Evolutionary conservation across 2,329 filamentous ascomycete genomes (phyloP), one percentile per base, ranked within the genome.

Genomic region (Decorospora gaudefroyi): DNA sequence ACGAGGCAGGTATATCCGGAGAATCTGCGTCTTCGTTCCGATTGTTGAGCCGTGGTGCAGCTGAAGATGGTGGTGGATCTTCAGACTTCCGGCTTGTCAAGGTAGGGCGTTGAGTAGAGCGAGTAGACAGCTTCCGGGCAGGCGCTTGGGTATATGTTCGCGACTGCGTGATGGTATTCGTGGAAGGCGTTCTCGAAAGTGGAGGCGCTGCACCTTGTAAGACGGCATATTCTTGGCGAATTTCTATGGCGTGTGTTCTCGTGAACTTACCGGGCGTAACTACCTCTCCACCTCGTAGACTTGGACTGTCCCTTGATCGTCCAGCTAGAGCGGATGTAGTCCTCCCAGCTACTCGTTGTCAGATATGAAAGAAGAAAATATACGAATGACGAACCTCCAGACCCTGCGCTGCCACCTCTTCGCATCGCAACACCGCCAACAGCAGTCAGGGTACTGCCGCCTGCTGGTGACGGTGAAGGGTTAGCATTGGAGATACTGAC

Each of bases 401-500:
- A 63, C 22, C 57, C 64, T 40, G 71, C 74, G 39, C 80, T 82
- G 6, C 73, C 74, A 32, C 74, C 73, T 26, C 79, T 74, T 47
- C 75, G 77, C 75, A 81, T 79, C 32, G 67, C 74, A 25, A 72
- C 49, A n/a, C 70, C 69, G 23, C 70, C 70, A 53, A 67, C 57
- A 43, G 61, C 50, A 22, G 54, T 51, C 19, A 75, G 69, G 21
- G 77, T 76, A 11, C 79, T 81, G 15, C 55, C 57, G 13, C 51
- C 50, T n/a, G 51, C 46, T 7, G 55, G 54, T 18, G 55, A 52
- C 32, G 57, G 44, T 2, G 84, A 82, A 2, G 83, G 83, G 1
- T 80, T 77, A 1, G 78, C 77, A 12, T 76, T 72, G 3, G 82
- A 82, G 43, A 74, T 79, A 2, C 80, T 83, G 29, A 85, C 83